Evolutionary conservation across 192 early-diverging fungal species (phyloP), one percentile per base, ranked within the genome.

Genomic region (Irineochytrium annulatum): DNA sequence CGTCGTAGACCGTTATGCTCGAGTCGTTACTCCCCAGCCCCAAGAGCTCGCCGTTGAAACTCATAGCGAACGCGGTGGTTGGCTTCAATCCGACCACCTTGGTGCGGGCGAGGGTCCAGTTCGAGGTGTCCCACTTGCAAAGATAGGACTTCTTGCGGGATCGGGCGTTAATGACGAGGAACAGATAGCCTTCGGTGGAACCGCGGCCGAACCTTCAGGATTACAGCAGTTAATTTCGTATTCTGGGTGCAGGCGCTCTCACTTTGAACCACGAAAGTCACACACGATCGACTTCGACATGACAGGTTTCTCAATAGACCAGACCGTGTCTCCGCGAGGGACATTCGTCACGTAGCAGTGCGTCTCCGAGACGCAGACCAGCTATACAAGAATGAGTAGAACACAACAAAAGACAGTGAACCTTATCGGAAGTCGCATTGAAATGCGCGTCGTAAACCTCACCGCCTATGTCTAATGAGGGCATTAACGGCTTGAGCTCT

Each of bases 21-120:
- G 89, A 63, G 70, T 93, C 91, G 1, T 90, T 78, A 0, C 81
- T 78, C 31, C 83, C 91, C 69, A 83, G 84, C 0, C 80, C 90
- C 37, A 92, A 67, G 32, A 91, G 59, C 16, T 66, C 69, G 24
- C 94, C 94, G 53, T 84, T 72, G 14, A 65, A 57, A 58, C 92
- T 93, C 39, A 89, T 72, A 30, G 78, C 62, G 43, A 86, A 87
- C 4, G 86, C 72, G 14, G 85, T 89, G 37, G 88, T 75, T 3
- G 84, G 86, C 52, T 76, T 87, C 14, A 69, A 56, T 19, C 70
- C 69, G 8, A 88, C 76, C 3, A 63, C 55, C 32, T 74, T 63
- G 19, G 76, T 70, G 22, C 73, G 63, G 17, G 80, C 56, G 37
- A 76, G 75, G 19, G 80, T 75, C 76, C 79, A 83, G 2, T 72